Base-by-base conservation (phyloP, 129 eudicot genomes). In the Flaveria bidentis region DNA sequence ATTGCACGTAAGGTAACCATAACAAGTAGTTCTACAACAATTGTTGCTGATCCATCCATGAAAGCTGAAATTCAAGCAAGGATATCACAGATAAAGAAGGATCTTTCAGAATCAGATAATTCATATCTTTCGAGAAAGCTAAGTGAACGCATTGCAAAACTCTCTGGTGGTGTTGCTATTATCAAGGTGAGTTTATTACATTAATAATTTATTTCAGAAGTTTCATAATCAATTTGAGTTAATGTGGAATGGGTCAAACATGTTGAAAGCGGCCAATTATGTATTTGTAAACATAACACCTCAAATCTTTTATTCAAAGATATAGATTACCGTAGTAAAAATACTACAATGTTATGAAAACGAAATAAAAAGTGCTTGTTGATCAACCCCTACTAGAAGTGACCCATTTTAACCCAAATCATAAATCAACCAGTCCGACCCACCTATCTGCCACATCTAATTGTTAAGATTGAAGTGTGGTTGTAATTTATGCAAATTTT, bases 141-240 rank as follows among this genome's bases (percentile, higher is more conserved):
- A 5, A 77, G 87, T 33, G 91, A 91, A 80, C 87, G 98, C 78
- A 94, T 94, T 18, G 98, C 98, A 7, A 94, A 91, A 81, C 98
- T 89, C 67, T 86, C 87, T 30, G 89, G 93, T 71, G 98, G 97
- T 14, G 91, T 91, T 49, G 90, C 96, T 74, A 76, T 91, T 50
- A 87, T 94, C 63, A 94, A 82, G 91, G 98, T 87, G n/a, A 61
- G 81, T 39, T 15, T 55, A 23, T 71, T 49, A 26, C 45, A 64
- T 30, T 25, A 1, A 28, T 22, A 30, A 50, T 17, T 41, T 58
- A 66, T 15, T 58, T 58, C 73, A 60, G 39, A 25, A 60, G 39
- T 60, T 60, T 9, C 12, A 28, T 9, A 10, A 20, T 57, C 64
- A 9, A 57, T 57, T 57, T 22, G 4, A 22, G 33, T 57, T 57